A percentile compares a stretch with the other conserved stretches of the same genome.
Evolutionary conservation across 306 rosid genomes (phyloP).

Genomic region (Mucuna pruriens): DNA sequence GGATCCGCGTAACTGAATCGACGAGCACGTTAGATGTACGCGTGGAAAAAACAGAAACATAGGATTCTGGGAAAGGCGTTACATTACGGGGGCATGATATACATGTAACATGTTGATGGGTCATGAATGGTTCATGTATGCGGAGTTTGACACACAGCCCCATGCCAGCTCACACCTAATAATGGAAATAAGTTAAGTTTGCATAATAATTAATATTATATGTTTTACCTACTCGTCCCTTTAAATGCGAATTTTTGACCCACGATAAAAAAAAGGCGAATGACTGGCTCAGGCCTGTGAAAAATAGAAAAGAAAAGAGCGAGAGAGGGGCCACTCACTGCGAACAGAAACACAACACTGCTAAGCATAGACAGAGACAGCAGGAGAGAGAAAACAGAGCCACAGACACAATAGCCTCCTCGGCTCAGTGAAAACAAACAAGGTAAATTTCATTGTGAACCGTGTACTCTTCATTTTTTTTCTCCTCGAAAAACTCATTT

Average conservation of each 20-base stretch:
- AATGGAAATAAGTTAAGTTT: slow-evolving; percentile 1
- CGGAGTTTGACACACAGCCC: neutral
- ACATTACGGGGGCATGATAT: neutral
- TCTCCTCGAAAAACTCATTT: slow-evolving; percentile 14
- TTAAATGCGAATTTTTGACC: slow-evolving; percentile 53
- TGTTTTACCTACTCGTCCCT: slow-evolving; percentile 41
- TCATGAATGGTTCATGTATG: slow-evolving; percentile 1
- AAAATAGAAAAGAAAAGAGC: slow-evolving; percentile 31
- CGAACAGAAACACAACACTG: slow-evolving; percentile 26
- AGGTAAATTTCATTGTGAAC: slow-evolving; percentile 28
- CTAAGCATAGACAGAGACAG: neutral
- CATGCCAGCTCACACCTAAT: slow-evolving; percentile 5
- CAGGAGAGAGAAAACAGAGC: slow-evolving; percentile 23
- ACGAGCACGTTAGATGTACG: neutral
- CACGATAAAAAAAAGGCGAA: slow-evolving; percentile 34
- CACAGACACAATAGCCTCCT: slow-evolving; percentile 29
- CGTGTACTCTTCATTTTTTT: neutral
- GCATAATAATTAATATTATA: slow-evolving; percentile 2
- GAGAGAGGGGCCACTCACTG: slow-evolving; percentile 38
- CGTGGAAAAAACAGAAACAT: neutral
- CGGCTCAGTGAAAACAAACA: slow-evolving; percentile 35
- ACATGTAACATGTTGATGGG: neutral
- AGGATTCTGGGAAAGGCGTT: neutral
- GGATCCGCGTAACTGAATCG: neutral
- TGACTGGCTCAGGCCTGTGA: neutral